These are phyloP conservation scores for Parachaetomium inaequale DNA, from an alignment of 495 filamentous ascomycete genomes.

Conservation along the genomic window DNA sequence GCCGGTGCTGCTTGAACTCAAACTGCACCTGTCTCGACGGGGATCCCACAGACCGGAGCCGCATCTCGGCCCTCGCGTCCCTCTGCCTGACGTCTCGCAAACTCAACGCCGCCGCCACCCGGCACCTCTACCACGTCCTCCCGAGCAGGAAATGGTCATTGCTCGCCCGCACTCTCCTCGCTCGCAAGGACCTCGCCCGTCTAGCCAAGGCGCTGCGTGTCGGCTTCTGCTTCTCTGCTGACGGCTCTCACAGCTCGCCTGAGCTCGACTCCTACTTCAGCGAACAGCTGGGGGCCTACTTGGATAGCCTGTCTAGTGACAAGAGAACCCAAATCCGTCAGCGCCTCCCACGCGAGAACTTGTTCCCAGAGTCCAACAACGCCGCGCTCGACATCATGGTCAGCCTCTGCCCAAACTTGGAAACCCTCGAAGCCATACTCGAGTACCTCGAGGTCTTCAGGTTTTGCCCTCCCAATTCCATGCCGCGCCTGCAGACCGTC, in stretches of 20 bases:
- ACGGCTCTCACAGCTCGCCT: neutral
- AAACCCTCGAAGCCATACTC: neutral
- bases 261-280: neutral
- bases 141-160: neutral
- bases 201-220: neutral
- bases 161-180: neutral
- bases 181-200: neutral
- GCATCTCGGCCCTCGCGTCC: neutral
- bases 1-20: too few species aligned
- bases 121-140: neutral
- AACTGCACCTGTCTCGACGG: too few species aligned
- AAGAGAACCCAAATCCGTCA: neutral
- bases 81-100: neutral
- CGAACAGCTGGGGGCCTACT: neutral
- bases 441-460: neutral
- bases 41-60: neutral
- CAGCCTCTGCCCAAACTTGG: constrained; percentile 1
- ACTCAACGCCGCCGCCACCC: neutral
- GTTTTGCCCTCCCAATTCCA: neutral
- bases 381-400: neutral
- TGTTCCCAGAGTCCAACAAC: neutral
- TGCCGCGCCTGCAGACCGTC: neutral
- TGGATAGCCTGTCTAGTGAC: neutral
- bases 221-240: neutral
- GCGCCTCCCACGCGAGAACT: too few species aligned